Evolutionary conservation across 495 filamentous ascomycete genomes (phyloP).

Genomic region (Evansstolkia leycettana): DNA sequence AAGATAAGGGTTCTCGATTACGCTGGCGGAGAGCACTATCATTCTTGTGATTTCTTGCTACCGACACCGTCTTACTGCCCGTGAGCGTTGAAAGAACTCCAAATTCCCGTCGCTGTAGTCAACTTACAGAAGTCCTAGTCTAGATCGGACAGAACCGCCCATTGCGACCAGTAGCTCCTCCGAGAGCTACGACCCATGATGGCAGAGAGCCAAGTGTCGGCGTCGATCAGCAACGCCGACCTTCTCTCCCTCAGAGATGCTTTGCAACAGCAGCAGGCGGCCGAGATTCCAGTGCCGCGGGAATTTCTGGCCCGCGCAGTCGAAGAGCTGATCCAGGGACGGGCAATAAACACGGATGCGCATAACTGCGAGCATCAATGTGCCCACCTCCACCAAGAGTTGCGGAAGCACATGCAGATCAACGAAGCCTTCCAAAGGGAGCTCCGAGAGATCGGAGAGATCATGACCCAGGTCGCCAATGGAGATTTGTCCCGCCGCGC

Average conservation of each 20-base stretch:
- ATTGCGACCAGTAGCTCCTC: too few species aligned
- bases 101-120: too few species aligned
- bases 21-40: too few species aligned
- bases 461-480: conserved; percentile 78
- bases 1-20: too few species aligned
- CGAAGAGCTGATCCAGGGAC: conserved; percentile 30
- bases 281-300: conserved; percentile 49
- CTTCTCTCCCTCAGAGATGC: conserved; percentile 50
- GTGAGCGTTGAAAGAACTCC: too few species aligned
- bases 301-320: conserved; percentile 42
- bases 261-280: conserved; percentile 53
- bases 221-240: conserved; percentile 45
- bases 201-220: background rate
- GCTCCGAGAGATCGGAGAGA: conserved; percentile 81
- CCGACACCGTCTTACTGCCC: too few species aligned
- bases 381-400: conserved; percentile 57
- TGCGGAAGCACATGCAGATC: conserved; percentile 82
- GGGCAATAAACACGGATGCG: conserved; percentile 11
- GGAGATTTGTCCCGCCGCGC: conserved; percentile 90
- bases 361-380: conserved; percentile 37
- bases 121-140: too few species aligned
- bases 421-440: conserved; percentile 93
- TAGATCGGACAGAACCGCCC: too few species aligned
- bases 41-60: too few species aligned
- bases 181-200: too few species aligned